Evolutionary conservation across 371 early-diverging fungal genomes (phyloP).

Genomic region (Mucor piriformis): DNA sequence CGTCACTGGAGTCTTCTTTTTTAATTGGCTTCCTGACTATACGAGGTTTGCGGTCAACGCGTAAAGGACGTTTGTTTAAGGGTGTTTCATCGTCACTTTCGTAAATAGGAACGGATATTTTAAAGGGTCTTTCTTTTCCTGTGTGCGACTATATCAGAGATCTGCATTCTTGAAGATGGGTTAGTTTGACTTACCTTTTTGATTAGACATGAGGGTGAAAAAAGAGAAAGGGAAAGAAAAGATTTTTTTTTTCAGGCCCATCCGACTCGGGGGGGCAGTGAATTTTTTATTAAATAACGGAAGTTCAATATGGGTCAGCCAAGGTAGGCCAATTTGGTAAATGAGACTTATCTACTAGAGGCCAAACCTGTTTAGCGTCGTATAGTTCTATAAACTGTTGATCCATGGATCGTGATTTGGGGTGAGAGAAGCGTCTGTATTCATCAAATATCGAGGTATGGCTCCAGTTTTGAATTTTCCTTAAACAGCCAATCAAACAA

Average conservation of each 20-base stretch:
- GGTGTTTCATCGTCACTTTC: conserved; percentile 39
- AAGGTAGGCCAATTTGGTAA: conserved; percentile 82
- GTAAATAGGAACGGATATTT: background rate
- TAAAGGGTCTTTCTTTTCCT: background rate
- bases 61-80: conserved; percentile 17
- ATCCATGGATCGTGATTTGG: conserved; percentile 94
- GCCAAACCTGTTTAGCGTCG: conserved; percentile 82
- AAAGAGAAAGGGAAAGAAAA: conserved; percentile 2
- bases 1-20: background rate
- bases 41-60: background rate
- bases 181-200: background rate
- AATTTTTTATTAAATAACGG: background rate
- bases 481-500: conserved; percentile 92
- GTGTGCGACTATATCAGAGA: too few species aligned
- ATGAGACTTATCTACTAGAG: conserved; percentile 62
- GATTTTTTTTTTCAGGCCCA: conserved; percentile 6
- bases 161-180: background rate
- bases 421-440: conserved; percentile 91
- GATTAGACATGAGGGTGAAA: background rate
- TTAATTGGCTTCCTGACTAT: background rate
- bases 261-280: background rate
- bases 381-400: conserved; percentile 98
- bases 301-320: conserved; percentile 31
- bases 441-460: conserved; percentile 96
- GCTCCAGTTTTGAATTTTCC: conserved; percentile 94